Evolutionary conservation across 2,329 filamentous ascomycete species (phyloP).

Genomic region (Xylariales sp.): DNA sequence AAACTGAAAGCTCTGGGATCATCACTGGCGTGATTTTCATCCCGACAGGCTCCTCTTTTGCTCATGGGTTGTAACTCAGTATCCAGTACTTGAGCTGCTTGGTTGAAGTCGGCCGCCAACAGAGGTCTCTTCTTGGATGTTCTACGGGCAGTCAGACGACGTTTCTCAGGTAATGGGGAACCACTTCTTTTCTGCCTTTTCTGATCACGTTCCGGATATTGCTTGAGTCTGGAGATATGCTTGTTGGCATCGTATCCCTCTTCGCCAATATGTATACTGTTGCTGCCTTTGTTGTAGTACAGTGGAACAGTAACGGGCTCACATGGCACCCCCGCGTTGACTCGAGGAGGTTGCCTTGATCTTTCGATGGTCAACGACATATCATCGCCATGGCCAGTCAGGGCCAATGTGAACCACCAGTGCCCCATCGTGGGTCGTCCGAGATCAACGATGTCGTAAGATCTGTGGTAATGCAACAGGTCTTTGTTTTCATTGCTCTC

Average conservation of each 20-base stretch:
- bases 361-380: constrained; percentile 4
- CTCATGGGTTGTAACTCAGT: not conserved
- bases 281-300: constrained; percentile 10
- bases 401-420: constrained; percentile 8
- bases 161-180: not conserved
- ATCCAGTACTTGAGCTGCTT: constrained; percentile 1
- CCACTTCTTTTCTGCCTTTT: not conserved
- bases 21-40: not conserved
- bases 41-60: not conserved
- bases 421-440: constrained; percentile 4
- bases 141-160: not conserved
- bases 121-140: not conserved
- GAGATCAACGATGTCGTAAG: constrained; percentile 11
- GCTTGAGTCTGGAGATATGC: constrained; percentile 30
- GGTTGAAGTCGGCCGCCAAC: not conserved
- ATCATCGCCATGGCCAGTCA: constrained; percentile 1
- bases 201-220: constrained; percentile 3
- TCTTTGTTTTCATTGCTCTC: not conserved
- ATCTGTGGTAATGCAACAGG: constrained; percentile 4
- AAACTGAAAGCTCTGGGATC: not conserved
- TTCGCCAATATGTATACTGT: constrained; percentile 9
- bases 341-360: not conserved
- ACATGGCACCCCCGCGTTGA: not conserved
- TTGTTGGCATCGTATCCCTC: constrained; percentile 26
- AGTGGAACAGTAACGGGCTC: not conserved